Evolutionary conservation across 768 basidiomycete species (phyloP).

Genomic region (Russula emetica): DNA sequence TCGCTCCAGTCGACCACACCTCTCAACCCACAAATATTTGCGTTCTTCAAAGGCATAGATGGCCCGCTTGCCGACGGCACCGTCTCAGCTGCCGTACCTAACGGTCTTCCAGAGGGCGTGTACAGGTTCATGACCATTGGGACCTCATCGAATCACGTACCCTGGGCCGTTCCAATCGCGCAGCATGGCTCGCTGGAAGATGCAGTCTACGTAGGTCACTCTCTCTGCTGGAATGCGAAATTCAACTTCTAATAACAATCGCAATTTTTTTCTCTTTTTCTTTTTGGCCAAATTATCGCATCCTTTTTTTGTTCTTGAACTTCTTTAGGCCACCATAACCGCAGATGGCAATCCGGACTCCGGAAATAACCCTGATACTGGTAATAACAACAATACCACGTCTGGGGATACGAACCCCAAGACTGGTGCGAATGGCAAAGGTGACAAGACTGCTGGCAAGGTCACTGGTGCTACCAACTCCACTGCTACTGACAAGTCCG

Average conservation of each 20-base stretch:
- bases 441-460: not conserved
- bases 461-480: not conserved
- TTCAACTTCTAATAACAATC: not conserved
- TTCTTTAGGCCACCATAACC: not conserved
- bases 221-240: not conserved
- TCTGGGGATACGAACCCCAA: not conserved
- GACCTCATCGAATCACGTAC: slow-evolving; percentile 44
- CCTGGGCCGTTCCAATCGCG: slow-evolving; percentile 37
- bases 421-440: too few relatives aligned
- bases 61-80: slow-evolving; percentile 39
- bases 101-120: slow-evolving; percentile 42
- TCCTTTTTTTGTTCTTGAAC: not conserved
- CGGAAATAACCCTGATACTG: too few relatives aligned
- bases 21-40: slow-evolving; percentile 46
- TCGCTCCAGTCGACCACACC: slow-evolving; percentile 43
- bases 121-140: slow-evolving; percentile 44
- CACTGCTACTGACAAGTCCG: too few relatives aligned
- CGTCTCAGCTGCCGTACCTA: slow-evolving; percentile 38
- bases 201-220: slow-evolving; percentile 37
- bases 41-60: slow-evolving; percentile 57
- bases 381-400: not conserved
- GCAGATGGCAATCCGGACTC: not conserved
- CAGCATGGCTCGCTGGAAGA: slow-evolving; percentile 43
- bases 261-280: not conserved
- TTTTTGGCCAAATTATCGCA: not conserved